A percentile compares a stretch with the other conserved stretches of the same genome.
Conservation (phyloP, 192 early-diverging fungal species). For the Dissophora globulifera region DNA sequence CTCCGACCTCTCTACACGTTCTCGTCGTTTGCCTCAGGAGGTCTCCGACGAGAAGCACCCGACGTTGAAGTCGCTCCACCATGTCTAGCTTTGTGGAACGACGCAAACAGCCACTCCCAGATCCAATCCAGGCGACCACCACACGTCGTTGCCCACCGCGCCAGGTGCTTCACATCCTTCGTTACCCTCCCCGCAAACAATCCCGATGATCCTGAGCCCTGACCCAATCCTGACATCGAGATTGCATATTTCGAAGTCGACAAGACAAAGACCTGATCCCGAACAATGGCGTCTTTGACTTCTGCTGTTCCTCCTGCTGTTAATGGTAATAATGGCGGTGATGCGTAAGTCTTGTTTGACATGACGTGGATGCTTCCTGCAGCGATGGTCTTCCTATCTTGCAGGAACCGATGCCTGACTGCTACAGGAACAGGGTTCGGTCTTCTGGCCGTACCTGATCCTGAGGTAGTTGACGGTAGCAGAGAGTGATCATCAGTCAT, state of each 20-base stretch:
- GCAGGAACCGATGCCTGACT: slow-evolving; percentile 28
- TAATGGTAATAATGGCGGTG: not conserved
- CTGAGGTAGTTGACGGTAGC: slow-evolving; percentile 23
- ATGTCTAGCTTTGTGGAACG: slow-evolving; percentile 29
- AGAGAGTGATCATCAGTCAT: slow-evolving; percentile 13
- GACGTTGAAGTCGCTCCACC: not conserved
- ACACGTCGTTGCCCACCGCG: slow-evolving; percentile 40
- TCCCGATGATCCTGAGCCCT: slow-evolving; percentile 2
- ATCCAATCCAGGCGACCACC: slow-evolving; percentile 50
- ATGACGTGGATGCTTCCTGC: slow-evolving; percentile 33
- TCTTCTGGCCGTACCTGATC: no score
- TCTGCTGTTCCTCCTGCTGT: not conserved
- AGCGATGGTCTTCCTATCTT: slow-evolving; percentile 37
- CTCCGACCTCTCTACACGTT: slow-evolving; percentile 31
- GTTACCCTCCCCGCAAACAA: slow-evolving; percentile 27
- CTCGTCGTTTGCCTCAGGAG: slow-evolving; percentile 30
- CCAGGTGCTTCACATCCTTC: slow-evolving; percentile 32
- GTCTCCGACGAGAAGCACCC: not conserved
- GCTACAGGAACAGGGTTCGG: slow-evolving; percentile 15
- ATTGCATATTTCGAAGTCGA: slow-evolving; percentile 10
- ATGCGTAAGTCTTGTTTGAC: not conserved
- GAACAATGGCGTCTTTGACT: not conserved
- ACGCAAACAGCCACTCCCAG: slow-evolving; percentile 42
- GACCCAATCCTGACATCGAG: no score
- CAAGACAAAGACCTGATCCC: slow-evolving; percentile 24